Evolutionary conservation across 179 eudicot genomes (phyloP).

Genomic region (Monotropa hypopitys): DNA sequence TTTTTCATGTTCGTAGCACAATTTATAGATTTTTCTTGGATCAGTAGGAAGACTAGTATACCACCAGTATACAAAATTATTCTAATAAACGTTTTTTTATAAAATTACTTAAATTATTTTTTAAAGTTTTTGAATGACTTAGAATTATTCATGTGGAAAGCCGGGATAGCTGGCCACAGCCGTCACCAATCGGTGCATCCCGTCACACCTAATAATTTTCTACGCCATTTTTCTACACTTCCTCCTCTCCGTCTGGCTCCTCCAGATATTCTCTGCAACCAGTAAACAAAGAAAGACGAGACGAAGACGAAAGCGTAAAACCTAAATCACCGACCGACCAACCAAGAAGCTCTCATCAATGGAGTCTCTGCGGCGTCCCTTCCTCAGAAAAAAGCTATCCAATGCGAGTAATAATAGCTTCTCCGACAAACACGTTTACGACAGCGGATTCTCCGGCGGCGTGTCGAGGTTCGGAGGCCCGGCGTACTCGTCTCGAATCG

Average conservation of each 20-base stretch:
- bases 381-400: conserved; percentile 23
- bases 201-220: no score
- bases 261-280: conserved; percentile 5
- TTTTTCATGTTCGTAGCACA: no score
- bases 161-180: no score
- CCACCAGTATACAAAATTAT: no score
- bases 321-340: conserved; percentile 7
- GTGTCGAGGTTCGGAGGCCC: conserved; percentile 19
- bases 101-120: no score
- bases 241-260: conserved; percentile 4
- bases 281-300: neutral
- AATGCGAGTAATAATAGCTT: conserved; percentile 10
- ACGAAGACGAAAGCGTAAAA: conserved; percentile 1
- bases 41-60: no score
- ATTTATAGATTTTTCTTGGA: no score
- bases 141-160: no score
- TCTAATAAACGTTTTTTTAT: no score
- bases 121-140: no score
- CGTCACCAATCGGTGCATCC: no score
- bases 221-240: neutral
- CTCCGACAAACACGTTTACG: conserved; percentile 42
- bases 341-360: conserved; percentile 11
- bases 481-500: conserved; percentile 17
- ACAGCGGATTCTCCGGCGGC: conserved; percentile 35
- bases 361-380: conserved; percentile 22